phyloP scores from a whole-genome alignment of 108 stramenopile species.

The Halocafeteria seosinensis region DNA sequence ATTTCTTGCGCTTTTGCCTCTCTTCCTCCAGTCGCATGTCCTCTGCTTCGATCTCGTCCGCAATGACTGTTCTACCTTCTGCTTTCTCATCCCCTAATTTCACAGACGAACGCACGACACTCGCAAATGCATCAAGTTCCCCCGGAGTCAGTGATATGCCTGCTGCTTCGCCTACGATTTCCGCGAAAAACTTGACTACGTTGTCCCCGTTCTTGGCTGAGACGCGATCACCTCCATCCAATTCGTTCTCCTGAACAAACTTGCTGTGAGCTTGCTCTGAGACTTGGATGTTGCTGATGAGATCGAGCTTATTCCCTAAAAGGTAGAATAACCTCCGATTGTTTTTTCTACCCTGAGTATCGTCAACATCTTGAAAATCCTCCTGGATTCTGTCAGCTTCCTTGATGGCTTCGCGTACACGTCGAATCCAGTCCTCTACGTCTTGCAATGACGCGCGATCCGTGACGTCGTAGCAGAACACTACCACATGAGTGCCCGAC shows the following conservation, averaged over 20 bases:
- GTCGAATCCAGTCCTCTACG: constrained; percentile 19
- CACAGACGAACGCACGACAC: no score
- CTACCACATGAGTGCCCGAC: background rate
- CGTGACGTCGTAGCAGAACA: constrained; percentile 32
- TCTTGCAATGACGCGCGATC: constrained; percentile 15
- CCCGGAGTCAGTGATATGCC: background rate
- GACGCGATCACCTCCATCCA: constrained; percentile 15
- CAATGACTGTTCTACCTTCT: no score
- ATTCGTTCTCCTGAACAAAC: constrained; percentile 3
- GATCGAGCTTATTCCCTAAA: constrained; percentile 21
- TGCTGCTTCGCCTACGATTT: background rate
- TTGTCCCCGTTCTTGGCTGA: constrained; percentile 24
- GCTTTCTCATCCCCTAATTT: no score
- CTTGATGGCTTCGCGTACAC: background rate
- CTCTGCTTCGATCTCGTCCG: no score
- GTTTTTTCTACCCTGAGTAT: background rate
- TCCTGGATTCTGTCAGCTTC: background rate
- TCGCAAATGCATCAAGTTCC: no score
- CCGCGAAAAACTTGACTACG: constrained; percentile 13
- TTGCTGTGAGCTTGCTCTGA: constrained; percentile 5
- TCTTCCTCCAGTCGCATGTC: no score
- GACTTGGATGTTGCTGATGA: constrained; percentile 5
- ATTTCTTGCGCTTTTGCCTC: no score
- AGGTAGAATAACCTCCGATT: constrained; percentile 10
- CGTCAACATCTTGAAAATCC: background rate